Evolutionary conservation across 208 protist species (phyloP).

Genomic region (Wallacemonas sp.): DNA sequence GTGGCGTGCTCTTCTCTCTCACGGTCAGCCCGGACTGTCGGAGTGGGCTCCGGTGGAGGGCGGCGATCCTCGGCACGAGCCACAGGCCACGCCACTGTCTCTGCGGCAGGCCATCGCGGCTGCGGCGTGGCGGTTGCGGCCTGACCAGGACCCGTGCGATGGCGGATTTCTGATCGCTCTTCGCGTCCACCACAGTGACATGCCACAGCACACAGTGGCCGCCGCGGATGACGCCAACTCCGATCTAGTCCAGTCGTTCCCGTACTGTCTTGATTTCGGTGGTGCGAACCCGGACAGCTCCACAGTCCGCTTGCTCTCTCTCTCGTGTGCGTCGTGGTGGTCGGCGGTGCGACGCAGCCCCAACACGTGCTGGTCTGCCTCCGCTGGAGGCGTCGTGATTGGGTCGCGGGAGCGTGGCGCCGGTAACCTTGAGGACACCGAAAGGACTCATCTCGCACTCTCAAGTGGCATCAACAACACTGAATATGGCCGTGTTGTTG

Average conservation of each 20-base stretch:
- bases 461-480: constrained; percentile 12
- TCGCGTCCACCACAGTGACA: constrained; percentile 16
- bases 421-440: neutral
- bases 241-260: too few relatives aligned
- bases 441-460: neutral
- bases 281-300: too few relatives aligned
- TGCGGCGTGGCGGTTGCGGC: constrained; percentile 44
- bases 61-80: constrained; percentile 37
- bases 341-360: neutral
- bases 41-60: constrained; percentile 64
- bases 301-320: neutral
- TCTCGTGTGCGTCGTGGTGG: constrained; percentile 8
- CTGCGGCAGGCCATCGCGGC: constrained; percentile 39
- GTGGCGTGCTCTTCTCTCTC: constrained; percentile 16
- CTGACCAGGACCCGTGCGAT: constrained; percentile 35
- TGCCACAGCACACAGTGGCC: neutral
- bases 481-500: neutral
- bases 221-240: neutral
- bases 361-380: neutral
- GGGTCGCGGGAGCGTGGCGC: neutral
- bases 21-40: constrained; percentile 33
- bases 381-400: neutral
- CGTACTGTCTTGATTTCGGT: too few relatives aligned
- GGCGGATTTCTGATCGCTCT: constrained; percentile 57
- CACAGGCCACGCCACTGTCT: constrained; percentile 18